Conservation (phyloP, 306 rosid species). For the Cyamopsis tetragonoloba region DNA sequence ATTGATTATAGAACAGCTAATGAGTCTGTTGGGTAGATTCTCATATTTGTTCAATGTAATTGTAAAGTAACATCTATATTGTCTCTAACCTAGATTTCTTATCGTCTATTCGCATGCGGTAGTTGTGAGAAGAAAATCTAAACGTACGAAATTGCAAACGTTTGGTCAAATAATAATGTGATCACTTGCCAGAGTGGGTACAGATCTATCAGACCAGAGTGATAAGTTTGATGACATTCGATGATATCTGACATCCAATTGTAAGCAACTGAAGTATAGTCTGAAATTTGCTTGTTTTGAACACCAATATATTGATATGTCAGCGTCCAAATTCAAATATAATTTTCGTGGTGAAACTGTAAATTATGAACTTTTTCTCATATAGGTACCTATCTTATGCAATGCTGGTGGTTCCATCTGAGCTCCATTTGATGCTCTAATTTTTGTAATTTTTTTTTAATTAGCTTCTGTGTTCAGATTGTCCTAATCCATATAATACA, state of each 20-base stretch:
- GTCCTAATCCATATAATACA: neutral
- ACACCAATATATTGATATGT: neutral
- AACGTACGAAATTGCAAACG: neutral
- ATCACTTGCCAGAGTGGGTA: neutral
- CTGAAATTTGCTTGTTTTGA: neutral
- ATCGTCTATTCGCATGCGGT: neutral
- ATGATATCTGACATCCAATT: neutral
- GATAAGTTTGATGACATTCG: neutral
- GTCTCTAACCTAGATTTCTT: constrained; percentile 22
- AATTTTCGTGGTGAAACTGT: neutral
- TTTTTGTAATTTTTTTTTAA: too few species aligned
- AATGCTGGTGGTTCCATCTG: neutral
- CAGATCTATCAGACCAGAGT: neutral
- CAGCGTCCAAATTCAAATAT: neutral
- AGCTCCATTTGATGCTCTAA: neutral
- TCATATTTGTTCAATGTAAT: constrained; percentile 20
- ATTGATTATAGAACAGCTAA: constrained; percentile 18
- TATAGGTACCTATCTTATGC: neutral
- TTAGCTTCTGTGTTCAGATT: neutral
- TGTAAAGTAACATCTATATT: constrained; percentile 12
- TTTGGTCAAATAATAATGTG: neutral
- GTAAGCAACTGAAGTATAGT: neutral
- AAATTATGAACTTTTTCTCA: neutral
- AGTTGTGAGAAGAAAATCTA: neutral
- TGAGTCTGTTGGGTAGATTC: constrained; percentile 17